These are phyloP conservation scores for Epichloe bromicola DNA, from an alignment of 2,329 filamentous ascomycete species.

Conservation along the genomic window DNA sequence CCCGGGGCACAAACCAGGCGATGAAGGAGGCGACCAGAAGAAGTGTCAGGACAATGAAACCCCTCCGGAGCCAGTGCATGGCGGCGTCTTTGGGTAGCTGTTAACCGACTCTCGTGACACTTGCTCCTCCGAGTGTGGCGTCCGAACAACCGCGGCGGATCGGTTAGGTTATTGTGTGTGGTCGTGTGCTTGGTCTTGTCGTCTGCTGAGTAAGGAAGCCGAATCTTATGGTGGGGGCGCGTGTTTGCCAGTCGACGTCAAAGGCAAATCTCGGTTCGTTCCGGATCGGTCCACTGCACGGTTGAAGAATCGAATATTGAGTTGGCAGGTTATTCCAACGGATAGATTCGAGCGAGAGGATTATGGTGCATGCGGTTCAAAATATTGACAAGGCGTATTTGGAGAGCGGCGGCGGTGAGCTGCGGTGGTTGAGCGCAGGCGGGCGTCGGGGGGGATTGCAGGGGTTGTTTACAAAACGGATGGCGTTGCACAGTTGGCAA, in stretches of 20 bases:
- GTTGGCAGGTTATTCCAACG: too few species aligned
- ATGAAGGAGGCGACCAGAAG: constrained; percentile 33
- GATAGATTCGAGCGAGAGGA: too few species aligned
- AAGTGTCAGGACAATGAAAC: constrained; percentile 25
- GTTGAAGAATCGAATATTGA: too few species aligned
- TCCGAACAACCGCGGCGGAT: not conserved
- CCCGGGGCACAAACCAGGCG: constrained; percentile 37
- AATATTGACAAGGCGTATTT: too few species aligned
- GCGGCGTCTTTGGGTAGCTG: not conserved
- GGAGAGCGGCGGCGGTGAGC: too few species aligned
- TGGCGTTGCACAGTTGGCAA: too few species aligned
- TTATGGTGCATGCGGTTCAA: too few species aligned
- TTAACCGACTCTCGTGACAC: not conserved
- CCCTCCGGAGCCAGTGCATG: constrained; percentile 36
- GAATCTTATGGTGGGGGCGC: not conserved
- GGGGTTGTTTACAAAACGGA: too few species aligned
- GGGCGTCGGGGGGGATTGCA: too few species aligned
- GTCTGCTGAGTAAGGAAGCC: not conserved
- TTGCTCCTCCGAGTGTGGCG: not conserved
- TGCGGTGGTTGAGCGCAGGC: too few species aligned
- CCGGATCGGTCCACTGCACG: not conserved
- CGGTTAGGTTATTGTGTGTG: not conserved
- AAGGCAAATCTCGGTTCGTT: not conserved
- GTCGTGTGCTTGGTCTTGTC: not conserved
- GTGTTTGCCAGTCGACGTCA: not conserved